phyloP scores from a whole-genome alignment of 306 rosid genomes.

The Lathyrus aphaca region DNA sequence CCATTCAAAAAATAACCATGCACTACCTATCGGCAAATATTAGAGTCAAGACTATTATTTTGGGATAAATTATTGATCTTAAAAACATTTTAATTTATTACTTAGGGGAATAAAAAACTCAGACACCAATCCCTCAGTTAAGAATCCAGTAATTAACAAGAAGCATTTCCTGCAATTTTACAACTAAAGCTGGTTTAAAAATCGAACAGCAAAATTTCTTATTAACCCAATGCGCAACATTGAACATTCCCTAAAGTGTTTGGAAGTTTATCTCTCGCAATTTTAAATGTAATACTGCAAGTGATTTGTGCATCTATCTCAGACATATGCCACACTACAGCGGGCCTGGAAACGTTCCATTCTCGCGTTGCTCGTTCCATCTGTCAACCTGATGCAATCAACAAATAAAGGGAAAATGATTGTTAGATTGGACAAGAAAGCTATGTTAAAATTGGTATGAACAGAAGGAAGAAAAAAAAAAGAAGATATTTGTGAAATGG shows the following conservation, averaged over 20 bases:
- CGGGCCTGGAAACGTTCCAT: constrained; percentile 95
- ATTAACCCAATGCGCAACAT: constrained; percentile 58
- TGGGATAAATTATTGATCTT: no score
- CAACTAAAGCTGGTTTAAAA: constrained; percentile 41
- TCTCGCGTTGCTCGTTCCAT: constrained; percentile 99
- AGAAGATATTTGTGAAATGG: background rate
- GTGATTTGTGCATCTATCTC: constrained; percentile 39
- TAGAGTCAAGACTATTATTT: no score
- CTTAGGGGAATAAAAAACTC: background rate
- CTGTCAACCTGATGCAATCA: constrained; percentile 68
- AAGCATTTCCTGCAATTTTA: constrained; percentile 36
- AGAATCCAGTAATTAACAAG: constrained; percentile 27
- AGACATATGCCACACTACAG: constrained; percentile 55
- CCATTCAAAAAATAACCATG: no score
- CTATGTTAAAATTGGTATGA: constrained; percentile 4
- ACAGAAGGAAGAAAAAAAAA: background rate
- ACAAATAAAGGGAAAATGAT: constrained; percentile 5
- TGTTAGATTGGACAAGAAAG: constrained; percentile 9
- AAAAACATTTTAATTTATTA: background rate
- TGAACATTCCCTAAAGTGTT: constrained; percentile 41
- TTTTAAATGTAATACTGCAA: constrained; percentile 37
- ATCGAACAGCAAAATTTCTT: constrained; percentile 68
- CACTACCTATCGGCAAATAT: no score
- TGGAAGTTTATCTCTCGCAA: constrained; percentile 51
- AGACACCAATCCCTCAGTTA: constrained; percentile 4